Evolutionary conservation across 768 basidiomycete genomes (phyloP), one percentile per base, ranked within the genome.

Genomic region (Cantharellus cinnabarinus): DNA sequence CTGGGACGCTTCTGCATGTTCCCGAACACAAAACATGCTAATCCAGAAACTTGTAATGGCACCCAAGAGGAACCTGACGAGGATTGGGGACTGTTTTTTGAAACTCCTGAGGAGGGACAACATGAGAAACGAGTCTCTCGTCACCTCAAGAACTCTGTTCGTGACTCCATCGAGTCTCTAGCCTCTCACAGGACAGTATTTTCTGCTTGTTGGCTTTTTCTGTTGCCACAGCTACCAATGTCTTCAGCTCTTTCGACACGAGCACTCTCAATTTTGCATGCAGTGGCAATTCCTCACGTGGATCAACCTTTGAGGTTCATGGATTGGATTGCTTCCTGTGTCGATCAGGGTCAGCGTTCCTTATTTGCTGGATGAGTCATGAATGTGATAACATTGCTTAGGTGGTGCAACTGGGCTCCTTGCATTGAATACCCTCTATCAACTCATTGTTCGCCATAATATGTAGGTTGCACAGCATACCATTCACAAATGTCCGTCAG

Each of bases 391-490:
- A 41, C 58, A 38, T 2, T 29, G 5, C 7, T 10, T 62, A 86
- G 89, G 91, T 41, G 91, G 89, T 2, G 77, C 81, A 0, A 76
- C 86, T 14, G 95, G 89, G 1, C 74, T 99, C 59, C 73, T 98
- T 50, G 90, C 89, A 1, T 75, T 99, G 63, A 98, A 98, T 65
- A 84, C 88, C 1, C 70, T 99, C 56, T 98, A 90, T 66, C 78
- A 83, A 7, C 74, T 99, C 61, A 97, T 98, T 71, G 85, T 79
- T 60, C 82, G 90, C 57, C 91, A 95, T 67, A 95, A 95, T 65
- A 75, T 99, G 93, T 89, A 66, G 67, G 87, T 75, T 5, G 41
- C 2, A 34, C 48, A 35, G 37, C 35, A 62, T 10, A 5, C 5
- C 34, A 10, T 15, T 65, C 57, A 10, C 7, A 10, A 37, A 10